Conservation (phyloP, 1,284 basidiomycete species). For the Trametes hirsuta region DNA sequence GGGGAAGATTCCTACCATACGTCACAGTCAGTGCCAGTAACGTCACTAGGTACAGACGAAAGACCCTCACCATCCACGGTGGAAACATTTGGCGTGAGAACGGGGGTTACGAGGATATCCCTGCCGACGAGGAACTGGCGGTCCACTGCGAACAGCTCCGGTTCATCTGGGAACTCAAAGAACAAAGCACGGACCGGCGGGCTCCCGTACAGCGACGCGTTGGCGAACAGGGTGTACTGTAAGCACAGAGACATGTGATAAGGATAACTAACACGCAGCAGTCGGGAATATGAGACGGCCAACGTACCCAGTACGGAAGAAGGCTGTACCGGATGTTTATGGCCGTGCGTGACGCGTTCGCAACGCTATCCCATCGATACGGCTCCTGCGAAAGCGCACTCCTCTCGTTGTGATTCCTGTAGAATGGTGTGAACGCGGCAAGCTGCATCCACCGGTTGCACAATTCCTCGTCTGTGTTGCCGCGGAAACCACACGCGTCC, state of each 20-base stretch:
- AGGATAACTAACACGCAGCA: not conserved
- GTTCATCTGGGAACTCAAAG: constrained; percentile 76
- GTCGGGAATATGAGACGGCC: constrained; percentile 46
- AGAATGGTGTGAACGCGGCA: constrained; percentile 74
- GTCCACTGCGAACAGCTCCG: constrained; percentile 64
- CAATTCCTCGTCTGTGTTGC: constrained; percentile 73
- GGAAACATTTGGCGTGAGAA: constrained; percentile 60
- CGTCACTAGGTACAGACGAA: not conserved
- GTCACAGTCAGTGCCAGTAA: not conserved
- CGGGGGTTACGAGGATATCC: constrained; percentile 76
- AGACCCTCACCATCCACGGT: constrained; percentile 49
- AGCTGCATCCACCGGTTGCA: constrained; percentile 85
- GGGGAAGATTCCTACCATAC: constrained; percentile 56
- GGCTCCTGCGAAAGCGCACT: constrained; percentile 73
- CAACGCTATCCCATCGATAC: constrained; percentile 77
- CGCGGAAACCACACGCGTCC: constrained; percentile 54
- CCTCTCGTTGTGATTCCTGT: constrained; percentile 67
- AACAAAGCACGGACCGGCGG: constrained; percentile 76
- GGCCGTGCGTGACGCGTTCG: constrained; percentile 69
- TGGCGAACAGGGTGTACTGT: constrained; percentile 75
- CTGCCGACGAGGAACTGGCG: constrained; percentile 73
- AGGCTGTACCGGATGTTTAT: constrained; percentile 71
- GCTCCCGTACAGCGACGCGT: constrained; percentile 63
- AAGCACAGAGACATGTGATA: not conserved
- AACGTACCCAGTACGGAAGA: constrained; percentile 73